Percentiles rank a stretch among this genome's conserved stretches.
These are phyloP conservation scores for Favolaschia claudopus DNA, from an alignment of 768 basidiomycete species.

Conservation along the genomic window DNA sequence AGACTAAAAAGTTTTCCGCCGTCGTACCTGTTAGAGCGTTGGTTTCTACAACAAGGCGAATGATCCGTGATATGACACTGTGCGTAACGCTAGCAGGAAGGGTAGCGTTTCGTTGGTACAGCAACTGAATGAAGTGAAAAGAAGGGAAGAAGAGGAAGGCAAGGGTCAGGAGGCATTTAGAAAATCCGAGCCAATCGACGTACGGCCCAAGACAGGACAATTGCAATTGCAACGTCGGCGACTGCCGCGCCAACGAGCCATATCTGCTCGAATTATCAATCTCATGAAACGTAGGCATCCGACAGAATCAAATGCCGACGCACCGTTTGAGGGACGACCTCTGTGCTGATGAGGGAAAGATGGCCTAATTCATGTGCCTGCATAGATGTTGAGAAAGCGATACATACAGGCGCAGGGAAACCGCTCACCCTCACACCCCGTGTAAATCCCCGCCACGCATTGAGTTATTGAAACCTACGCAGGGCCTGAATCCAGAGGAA, in stretches of 20 bases:
- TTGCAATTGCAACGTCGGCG: constrained; percentile 20
- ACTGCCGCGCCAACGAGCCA: constrained; percentile 23
- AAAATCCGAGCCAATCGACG: no score
- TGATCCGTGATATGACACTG: constrained; percentile 11
- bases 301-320: not conserved
- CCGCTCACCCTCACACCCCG: constrained; percentile 11
- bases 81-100: not conserved
- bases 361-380: constrained; percentile 16
- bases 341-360: constrained; percentile 18
- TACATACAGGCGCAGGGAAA: not conserved
- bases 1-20: no score
- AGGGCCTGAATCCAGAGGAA: not conserved
- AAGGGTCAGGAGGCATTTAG: not conserved
- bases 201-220: constrained; percentile 14
- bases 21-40: constrained; percentile 23
- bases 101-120: not conserved
- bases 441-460: constrained; percentile 12
- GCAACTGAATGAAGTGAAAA: not conserved
- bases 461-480: constrained; percentile 11
- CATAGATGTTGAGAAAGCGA: not conserved
- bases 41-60: constrained; percentile 27
- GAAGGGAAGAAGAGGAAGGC: not conserved
- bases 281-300: no score
- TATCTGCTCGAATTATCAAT: not conserved
- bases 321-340: constrained; percentile 14